A percentile compares a stretch with the other conserved stretches of the same genome.
Conservation (phyloP, 1,284 basidiomycete species). For the Meira nashicola region DNA sequence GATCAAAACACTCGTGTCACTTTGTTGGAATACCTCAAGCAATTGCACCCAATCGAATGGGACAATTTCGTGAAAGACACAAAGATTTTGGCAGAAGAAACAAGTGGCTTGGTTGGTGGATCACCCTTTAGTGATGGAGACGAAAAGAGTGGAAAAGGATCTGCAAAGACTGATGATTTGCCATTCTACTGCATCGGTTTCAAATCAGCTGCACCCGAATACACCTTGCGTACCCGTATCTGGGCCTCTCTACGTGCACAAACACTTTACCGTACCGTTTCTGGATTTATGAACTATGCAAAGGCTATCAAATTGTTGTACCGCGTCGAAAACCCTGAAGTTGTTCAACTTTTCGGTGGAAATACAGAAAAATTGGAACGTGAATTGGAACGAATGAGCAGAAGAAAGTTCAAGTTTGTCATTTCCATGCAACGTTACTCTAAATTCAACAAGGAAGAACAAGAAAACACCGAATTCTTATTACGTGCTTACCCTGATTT, state of each 20-base stretch:
- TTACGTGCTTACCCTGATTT: slow-evolving; percentile 97
- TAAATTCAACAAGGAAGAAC: slow-evolving; percentile 99
- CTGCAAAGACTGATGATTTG: slow-evolving; percentile 70
- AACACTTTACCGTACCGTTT: slow-evolving; percentile 96
- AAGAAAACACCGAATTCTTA: slow-evolving; percentile 97
- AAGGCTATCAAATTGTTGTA: slow-evolving; percentile 99
- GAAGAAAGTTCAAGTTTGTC: slow-evolving; percentile 98
- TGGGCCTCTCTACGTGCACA: slow-evolving; percentile 98
- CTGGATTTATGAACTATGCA: slow-evolving; percentile 99
- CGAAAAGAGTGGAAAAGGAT: slow-evolving; percentile 40
- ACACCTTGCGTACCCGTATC: slow-evolving; percentile 94
- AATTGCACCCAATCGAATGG: slow-evolving; percentile 96
- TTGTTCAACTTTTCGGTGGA: slow-evolving; percentile 92
- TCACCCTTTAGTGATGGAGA: slow-evolving; percentile 64
- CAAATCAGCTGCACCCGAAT: slow-evolving; percentile 97
- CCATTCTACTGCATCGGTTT: slow-evolving; percentile 99
- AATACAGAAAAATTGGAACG: slow-evolving; percentile 96
- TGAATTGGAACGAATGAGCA: slow-evolving; percentile 93
- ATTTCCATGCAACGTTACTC: slow-evolving; percentile 99
- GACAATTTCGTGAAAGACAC: slow-evolving; percentile 99
- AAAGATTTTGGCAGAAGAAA: slow-evolving; percentile 96
- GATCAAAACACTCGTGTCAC: slow-evolving; percentile 54
- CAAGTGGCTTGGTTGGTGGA: slow-evolving; percentile 72
- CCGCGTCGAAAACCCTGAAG: slow-evolving; percentile 97
- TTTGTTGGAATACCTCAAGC: slow-evolving; percentile 69